Evolutionary conservation across 192 early-diverging fungal genomes (phyloP).

Genomic region (Backusella luteola): DNA sequence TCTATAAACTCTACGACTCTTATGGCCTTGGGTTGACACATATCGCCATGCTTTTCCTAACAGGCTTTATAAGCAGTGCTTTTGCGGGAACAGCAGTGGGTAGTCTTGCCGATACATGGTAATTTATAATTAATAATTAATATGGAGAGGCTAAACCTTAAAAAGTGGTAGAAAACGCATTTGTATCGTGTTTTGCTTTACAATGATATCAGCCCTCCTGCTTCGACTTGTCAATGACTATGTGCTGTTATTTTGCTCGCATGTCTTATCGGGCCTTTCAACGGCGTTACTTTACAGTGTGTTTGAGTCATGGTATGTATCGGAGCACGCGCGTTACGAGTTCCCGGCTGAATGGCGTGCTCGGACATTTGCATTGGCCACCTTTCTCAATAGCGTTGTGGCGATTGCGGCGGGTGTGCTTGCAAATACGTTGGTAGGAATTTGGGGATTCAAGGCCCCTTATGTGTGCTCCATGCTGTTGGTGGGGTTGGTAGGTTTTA

Average conservation of each 20-base stretch:
- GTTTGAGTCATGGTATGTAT: conserved; percentile 65
- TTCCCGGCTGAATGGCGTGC: conserved; percentile 53
- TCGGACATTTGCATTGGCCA: conserved; percentile 62
- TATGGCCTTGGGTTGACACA: conserved; percentile 55
- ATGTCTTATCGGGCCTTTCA: conserved; percentile 50
- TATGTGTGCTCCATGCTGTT: conserved; percentile 60
- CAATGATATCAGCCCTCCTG: conserved; percentile 40
- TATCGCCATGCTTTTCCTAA: conserved; percentile 70
- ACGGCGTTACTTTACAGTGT: conserved; percentile 56
- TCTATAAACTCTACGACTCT: conserved; percentile 63
- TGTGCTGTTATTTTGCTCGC: conserved; percentile 39
- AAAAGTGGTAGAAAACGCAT: conserved; percentile 46
- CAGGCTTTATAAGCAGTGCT: conserved; percentile 69
- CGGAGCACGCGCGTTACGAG: conserved; percentile 50
- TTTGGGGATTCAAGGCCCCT: conserved; percentile 57
- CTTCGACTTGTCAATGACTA: conserved; percentile 40
- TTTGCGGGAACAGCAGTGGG: conserved; percentile 71
- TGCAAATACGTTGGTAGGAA: conserved; percentile 57
- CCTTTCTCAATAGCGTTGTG: conserved; percentile 68
- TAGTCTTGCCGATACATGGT: conserved; percentile 68
- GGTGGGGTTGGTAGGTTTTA: conserved; percentile 42
- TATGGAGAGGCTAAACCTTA: neutral
- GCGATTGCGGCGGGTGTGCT: conserved; percentile 66
- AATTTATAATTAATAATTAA: conserved; percentile 19
- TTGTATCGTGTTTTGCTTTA: conserved; percentile 48